Percentiles rank a stretch among this genome's conserved stretches.
Conservation (phyloP, 345 rosid species). For the Turnera subulata region DNA sequence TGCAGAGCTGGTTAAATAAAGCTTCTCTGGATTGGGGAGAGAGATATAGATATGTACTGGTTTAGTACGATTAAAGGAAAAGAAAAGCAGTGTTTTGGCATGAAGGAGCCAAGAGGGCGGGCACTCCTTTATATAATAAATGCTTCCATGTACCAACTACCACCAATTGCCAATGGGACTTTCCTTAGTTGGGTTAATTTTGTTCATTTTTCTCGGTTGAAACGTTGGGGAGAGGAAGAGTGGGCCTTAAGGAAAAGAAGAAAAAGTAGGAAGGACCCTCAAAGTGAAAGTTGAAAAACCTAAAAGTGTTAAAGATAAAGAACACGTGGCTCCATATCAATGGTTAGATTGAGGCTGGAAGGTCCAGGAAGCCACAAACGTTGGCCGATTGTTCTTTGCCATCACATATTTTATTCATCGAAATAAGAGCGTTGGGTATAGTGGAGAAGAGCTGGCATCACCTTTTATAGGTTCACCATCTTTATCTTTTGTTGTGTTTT, state of each 20-base stretch:
- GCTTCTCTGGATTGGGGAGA: neutral
- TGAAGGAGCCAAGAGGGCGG: neutral
- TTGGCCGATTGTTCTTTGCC: neutral
- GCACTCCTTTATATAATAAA: slow-evolving; percentile 5
- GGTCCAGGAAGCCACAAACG: neutral
- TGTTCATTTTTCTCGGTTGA: neutral
- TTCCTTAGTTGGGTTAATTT: neutral
- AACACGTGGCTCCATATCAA: neutral
- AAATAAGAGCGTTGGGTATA: neutral
- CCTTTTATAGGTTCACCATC: neutral
- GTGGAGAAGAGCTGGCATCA: slow-evolving; percentile 8
- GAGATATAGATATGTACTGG: neutral
- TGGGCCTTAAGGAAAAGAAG: slow-evolving; percentile 7
- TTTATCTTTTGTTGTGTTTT: too few species aligned
- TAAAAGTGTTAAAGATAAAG: neutral
- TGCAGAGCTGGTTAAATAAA: too few species aligned
- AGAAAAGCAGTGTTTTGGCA: neutral
- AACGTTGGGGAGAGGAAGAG: neutral
- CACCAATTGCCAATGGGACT: neutral
- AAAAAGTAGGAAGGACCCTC: too few species aligned
- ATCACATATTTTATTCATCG: neutral
- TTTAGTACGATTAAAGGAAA: neutral
- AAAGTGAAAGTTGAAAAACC: slow-evolving; percentile 4
- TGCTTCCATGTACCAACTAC: too few species aligned
- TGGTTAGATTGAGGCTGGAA: neutral